Conservation (phyloP, 2,329 filamentous ascomycete genomes). For the Sclerotinia trifoliorum region DNA sequence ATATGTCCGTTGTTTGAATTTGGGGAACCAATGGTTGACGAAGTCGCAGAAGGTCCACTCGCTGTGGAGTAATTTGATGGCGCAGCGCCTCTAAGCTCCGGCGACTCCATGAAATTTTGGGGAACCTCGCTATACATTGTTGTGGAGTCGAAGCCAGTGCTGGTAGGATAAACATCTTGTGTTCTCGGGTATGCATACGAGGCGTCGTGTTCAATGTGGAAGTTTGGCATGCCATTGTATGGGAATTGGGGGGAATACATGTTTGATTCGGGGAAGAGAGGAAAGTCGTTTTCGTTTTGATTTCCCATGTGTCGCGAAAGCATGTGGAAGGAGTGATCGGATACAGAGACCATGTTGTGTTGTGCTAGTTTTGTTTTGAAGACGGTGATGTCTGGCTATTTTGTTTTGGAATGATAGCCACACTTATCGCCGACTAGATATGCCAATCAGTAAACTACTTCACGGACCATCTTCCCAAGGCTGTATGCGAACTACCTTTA, state of each 20-base stretch:
- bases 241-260: conserved; percentile 49
- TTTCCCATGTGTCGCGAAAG: conserved; percentile 58
- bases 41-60: conserved; percentile 38
- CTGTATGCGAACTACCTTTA: conserved; percentile 28
- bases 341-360: conserved; percentile 69
- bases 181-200: conserved; percentile 35
- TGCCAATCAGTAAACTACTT: conserved; percentile 26
- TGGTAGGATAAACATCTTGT: conserved; percentile 41
- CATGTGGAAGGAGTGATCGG: conserved; percentile 91
- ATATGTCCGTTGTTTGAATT: conserved; percentile 37
- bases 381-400: conserved; percentile 34
- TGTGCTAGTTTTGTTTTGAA: conserved; percentile 52
- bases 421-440: conserved; percentile 31
- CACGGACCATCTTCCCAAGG: neutral
- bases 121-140: conserved; percentile 47
- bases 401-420: conserved; percentile 31
- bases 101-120: conserved; percentile 36
- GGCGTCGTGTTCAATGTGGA: conserved; percentile 47
- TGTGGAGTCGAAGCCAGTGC: conserved; percentile 48
- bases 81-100: conserved; percentile 34
- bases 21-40: conserved; percentile 40
- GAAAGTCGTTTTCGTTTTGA: conserved; percentile 42
- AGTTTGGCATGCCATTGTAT: conserved; percentile 46
- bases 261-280: conserved; percentile 49
- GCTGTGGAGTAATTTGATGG: conserved; percentile 40